Evolutionary conservation across 805 yeast genomes (phyloP), one percentile per base, ranked within the genome.

Genomic region (Starmera quercuum): DNA sequence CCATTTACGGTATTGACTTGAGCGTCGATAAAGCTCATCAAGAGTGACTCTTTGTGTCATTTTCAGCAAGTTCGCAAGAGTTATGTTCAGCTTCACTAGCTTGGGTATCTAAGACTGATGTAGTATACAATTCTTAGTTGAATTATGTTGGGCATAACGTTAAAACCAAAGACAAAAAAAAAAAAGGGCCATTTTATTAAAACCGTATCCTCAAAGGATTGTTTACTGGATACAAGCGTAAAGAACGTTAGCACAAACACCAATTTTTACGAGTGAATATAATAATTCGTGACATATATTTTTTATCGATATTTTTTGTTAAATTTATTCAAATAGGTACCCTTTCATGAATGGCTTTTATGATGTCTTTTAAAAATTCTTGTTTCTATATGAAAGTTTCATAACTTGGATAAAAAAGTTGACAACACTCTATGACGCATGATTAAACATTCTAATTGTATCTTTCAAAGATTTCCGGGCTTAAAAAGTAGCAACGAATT

Each of bases 401-500:
- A 23, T n/a, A 22, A 4, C 24, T 4, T 21, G 12, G 12, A 21
- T 18, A 27, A 27, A 17, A 27, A 27, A 27, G 17, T 18, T 18
- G 17, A 16, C 20, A 27, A 18, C 30, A 27, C 20, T 27, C 30
- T 17, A 27, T 27, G 30, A 27, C 20, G 27, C 27, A 25, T n/a
- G n/a, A n/a, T n/a, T n/a, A n/a, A 25, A 25, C 27, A 25, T 7
- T 25, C 8, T 15, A 25, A 12, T n/a, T 16, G 6, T 12, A 7
- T 12, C 15, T 12, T 27, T 29, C 28, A 29, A 30, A 20, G 29
- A 36, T 23, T 13, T 20, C 13, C 11, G 20, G 24, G 31, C 49
- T 73, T 73, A 75, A 74, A 88, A 90, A 61, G 97, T 78, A 61
- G 95, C 82, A 63, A 82, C 78, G 68, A 92, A 92, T 58, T 88